These are phyloP conservation scores for Agroathelia rolfsii DNA, from an alignment of 1,284 basidiomycete species.

Conservation along the genomic window DNA sequence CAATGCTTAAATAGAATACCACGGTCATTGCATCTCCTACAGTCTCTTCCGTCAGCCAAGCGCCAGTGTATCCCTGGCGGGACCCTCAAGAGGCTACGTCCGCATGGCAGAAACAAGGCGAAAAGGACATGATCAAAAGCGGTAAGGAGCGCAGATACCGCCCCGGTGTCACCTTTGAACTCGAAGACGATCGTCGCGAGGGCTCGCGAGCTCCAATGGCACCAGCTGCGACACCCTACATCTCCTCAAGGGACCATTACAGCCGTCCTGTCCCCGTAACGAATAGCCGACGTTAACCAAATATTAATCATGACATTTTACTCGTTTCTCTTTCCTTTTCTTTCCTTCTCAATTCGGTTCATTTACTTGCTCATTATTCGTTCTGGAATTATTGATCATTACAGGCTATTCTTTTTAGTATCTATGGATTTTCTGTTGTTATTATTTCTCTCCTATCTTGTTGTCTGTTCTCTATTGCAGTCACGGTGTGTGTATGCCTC, in stretches of 20 bases:
- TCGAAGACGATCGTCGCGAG: slow-evolving; percentile 38
- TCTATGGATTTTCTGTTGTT: too few species aligned
- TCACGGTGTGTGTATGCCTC: too few species aligned
- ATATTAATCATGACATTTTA: not conserved
- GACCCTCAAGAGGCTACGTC: slow-evolving; percentile 54
- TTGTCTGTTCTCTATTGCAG: too few species aligned
- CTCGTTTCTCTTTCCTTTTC: slow-evolving; percentile 1
- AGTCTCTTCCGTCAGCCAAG: slow-evolving; percentile 52
- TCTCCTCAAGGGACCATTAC: too few species aligned
- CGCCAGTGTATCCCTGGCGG: slow-evolving; percentile 36
- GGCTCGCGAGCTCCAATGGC: not conserved
- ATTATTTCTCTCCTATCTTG: too few species aligned
- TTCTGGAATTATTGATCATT: too few species aligned
- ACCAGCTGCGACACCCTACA: too few species aligned
- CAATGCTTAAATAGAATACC: too few species aligned
- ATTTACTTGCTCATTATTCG: too few species aligned
- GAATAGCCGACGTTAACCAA: not conserved
- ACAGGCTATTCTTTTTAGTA: too few species aligned
- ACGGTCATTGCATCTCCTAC: slow-evolving; percentile 66
- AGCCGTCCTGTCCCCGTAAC: too few species aligned
- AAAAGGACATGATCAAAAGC: slow-evolving; percentile 26
- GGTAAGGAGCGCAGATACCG: slow-evolving; percentile 40
- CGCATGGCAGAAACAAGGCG: slow-evolving; percentile 52
- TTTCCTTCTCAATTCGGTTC: slow-evolving; percentile 2
- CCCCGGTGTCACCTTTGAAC: slow-evolving; percentile 64